Base-by-base conservation (phyloP, 352 stramenopile genomes). In the Phytophthora pisi region DNA sequence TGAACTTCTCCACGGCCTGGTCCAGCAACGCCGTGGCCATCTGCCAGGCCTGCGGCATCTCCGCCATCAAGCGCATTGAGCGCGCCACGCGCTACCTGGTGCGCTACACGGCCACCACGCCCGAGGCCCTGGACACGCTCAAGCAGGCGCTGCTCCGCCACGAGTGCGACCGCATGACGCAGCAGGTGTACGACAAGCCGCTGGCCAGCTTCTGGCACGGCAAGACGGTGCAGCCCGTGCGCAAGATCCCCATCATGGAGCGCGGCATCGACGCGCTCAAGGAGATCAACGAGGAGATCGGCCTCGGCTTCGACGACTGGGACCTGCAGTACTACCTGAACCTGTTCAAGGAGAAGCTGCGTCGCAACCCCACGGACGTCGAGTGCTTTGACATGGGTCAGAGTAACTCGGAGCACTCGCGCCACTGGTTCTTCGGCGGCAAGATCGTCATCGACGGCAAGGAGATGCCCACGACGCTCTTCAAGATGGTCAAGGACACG, bases 331-430 rank as follows among this genome's bases (percentile, higher is more conserved):
- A 99, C 86, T 99, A 99, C 81, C 91, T 98, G 3, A 86, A 96
- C 30, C 83, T 99, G 15, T 99, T 97, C 72, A 87, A 98, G 81
- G 89, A 99, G 69, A 98, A 99, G 82, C 84, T 99, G 43, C 78
- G 88, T 40, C 90, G 98, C 38, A 91, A 99, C 79, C 98, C 98
- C 51, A 99, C 97, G 5, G 97, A 99, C 78, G 98, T 99, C 51
- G 98, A 99, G 86, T 99, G 97, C 72, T 99, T 99, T 75, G 98
- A 99, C 79, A 98, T 99, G 91, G 96, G 96, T 15, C 96, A 99
- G 79, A 96, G 81, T 60, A 99, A 99, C 88, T 99, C 96, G 54
- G 98, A 99, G 79, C 98, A 99, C 86, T 99, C 96, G 50, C 94
- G 98, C 51, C 98, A 99, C 73, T 99, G 98, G 97, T 99, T 99